Evolutionary conservation across 805 yeast genomes (phyloP).

Genomic region (Schizosaccharomyces octosporus): DNA sequence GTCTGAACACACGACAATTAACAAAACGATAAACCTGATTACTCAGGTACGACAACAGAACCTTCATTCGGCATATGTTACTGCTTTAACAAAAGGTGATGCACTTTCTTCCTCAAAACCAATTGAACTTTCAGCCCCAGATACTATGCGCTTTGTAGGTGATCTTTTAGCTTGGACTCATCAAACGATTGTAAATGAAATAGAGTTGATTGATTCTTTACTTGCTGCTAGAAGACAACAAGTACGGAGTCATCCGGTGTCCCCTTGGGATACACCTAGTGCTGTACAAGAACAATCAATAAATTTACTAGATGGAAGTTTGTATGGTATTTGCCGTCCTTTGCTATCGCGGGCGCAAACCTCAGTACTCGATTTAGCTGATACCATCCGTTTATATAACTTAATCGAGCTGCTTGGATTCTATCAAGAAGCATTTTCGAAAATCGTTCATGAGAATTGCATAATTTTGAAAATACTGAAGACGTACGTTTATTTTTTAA

Average conservation of each 20-base stretch:
- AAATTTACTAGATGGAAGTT: not conserved
- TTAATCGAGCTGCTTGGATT: not conserved
- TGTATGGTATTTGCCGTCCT: not conserved
- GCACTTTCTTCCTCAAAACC: conserved; percentile 18
- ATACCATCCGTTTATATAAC: not conserved
- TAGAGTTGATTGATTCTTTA: conserved; percentile 43
- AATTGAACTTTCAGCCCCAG: conserved; percentile 43
- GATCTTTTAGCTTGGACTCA: conserved; percentile 77
- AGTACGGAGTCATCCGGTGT: too few species aligned
- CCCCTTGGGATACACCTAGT: not conserved
- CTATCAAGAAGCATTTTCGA: not conserved
- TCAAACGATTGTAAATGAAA: conserved; percentile 63
- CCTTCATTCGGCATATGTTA: conserved; percentile 40
- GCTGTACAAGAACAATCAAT: not conserved
- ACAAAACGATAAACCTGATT: conserved; percentile 35
- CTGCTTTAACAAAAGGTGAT: conserved; percentile 13
- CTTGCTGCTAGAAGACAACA: conserved; percentile 20
- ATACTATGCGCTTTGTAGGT: conserved; percentile 61
- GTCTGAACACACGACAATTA: conserved; percentile 21
- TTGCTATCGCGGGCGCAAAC: not conserved
- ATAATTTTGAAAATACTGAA: not conserved
- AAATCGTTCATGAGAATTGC: not conserved
- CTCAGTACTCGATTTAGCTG: not conserved
- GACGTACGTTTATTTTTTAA: not conserved
- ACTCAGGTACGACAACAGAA: conserved; percentile 41